phyloP scores from a whole-genome alignment of 2,329 filamentous ascomycete genomes.

The Gliomastix tumulicola region DNA sequence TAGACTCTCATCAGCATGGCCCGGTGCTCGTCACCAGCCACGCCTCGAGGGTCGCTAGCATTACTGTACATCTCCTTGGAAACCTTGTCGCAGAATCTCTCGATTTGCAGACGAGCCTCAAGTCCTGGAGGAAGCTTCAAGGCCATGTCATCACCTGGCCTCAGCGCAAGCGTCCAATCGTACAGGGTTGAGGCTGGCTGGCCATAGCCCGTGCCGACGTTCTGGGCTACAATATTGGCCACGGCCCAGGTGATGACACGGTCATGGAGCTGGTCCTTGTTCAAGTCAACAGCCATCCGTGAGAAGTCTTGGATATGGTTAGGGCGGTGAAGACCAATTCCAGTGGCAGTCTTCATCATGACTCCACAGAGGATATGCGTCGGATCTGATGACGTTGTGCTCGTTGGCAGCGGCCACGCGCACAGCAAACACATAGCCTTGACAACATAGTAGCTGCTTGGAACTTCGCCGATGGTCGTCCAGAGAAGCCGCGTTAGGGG shows the following conservation, averaged over 20 bases:
- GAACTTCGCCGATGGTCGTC: constrained; percentile 70
- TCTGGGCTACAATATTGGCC: constrained; percentile 78
- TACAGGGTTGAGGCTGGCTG: constrained; percentile 74
- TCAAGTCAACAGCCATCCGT: constrained; percentile 64
- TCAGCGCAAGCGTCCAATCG: constrained; percentile 63
- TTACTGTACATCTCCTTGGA: constrained; percentile 77
- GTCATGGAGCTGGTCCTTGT: constrained; percentile 73
- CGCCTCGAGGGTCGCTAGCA: constrained; percentile 63
- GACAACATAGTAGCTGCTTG: constrained; percentile 72
- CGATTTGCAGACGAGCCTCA: constrained; percentile 62
- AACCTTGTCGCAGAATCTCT: constrained; percentile 70
- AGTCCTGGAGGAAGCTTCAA: constrained; percentile 55
- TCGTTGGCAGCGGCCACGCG: constrained; percentile 78
- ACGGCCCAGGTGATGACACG: constrained; percentile 77
- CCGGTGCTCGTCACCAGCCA: constrained; percentile 60
- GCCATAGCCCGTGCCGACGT: constrained; percentile 75
- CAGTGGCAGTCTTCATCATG: constrained; percentile 83
- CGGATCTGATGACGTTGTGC: constrained; percentile 70
- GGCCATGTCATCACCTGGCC: constrained; percentile 52
- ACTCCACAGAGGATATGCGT: constrained; percentile 76
- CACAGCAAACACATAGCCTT: constrained; percentile 75
- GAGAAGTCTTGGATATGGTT: constrained; percentile 82
- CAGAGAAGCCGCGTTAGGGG: constrained; percentile 67
- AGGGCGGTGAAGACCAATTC: constrained; percentile 74
- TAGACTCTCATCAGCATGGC: constrained; percentile 62